A percentile compares a stretch with the other conserved stretches of the same genome.
These are phyloP conservation scores for Aegilops sharonensis DNA, from an alignment of 176 grass and related monocot species.

Conservation along the genomic window DNA sequence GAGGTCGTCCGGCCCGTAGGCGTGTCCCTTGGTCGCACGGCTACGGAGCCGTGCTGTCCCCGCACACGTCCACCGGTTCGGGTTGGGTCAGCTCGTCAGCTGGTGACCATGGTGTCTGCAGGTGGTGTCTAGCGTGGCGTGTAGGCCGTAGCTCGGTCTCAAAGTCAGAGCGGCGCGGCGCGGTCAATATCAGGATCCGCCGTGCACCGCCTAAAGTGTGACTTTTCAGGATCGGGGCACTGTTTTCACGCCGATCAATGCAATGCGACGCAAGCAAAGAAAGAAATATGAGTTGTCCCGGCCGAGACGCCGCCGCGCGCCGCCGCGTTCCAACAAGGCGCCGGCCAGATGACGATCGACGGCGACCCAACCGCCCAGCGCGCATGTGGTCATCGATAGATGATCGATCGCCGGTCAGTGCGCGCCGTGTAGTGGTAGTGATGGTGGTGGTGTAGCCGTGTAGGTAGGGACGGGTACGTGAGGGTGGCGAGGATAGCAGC, in stretches of 20 bases:
- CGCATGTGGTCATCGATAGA: too few relatives aligned
- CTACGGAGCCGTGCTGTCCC: constrained; percentile 50
- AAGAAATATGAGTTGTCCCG: background rate
- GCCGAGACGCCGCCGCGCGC: background rate
- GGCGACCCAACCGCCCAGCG: constrained; percentile 20
- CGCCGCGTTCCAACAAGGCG: background rate
- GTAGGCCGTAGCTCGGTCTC: background rate
- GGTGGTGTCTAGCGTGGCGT: background rate
- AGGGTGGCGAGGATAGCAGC: background rate
- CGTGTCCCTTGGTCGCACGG: constrained; percentile 25
- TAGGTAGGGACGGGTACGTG: background rate
- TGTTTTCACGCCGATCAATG: background rate
- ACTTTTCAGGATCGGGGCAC: background rate
- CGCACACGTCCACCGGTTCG: background rate
- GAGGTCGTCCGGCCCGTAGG: constrained; percentile 13
- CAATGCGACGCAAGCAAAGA: background rate
- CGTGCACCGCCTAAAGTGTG: background rate
- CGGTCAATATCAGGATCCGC: background rate
- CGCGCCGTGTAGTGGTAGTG: background rate
- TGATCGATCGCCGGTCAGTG: background rate
- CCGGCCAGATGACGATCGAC: background rate
- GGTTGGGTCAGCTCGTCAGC: background rate
- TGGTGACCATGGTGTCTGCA: background rate
- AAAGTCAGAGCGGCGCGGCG: background rate
- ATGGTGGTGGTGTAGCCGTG: background rate